Base-by-base conservation (phyloP, 148 eudicot genomes). In the Selenicereus undatus region DNA sequence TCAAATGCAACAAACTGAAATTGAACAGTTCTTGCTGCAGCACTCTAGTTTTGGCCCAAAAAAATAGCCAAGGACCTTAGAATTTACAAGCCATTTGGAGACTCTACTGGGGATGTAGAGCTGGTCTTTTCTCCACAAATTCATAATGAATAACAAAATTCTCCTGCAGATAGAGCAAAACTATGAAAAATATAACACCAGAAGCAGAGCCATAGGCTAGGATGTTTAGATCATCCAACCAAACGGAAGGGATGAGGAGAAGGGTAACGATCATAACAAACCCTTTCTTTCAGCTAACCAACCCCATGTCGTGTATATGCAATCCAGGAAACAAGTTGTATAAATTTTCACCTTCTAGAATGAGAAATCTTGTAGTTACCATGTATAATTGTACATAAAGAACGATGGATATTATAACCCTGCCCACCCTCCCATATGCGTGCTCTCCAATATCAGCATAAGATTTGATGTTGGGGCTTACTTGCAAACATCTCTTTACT, bases 291-390 rank as follows among this genome's bases (percentile, higher is more conserved):
- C 90, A 90, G 14, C 21, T 66, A 20, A 89, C 60, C 10, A 74
- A 71, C 11, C 79, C 42, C n/a, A 62, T 21, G 11, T 10, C 18
- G 22, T 1, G 13, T 2, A 77, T 11, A 17, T n/a, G 30, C 0
- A 58, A 11, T n/a, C 20, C 12, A 45, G 91, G 90, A 3, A 90
- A 81, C 78, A 90, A 22, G 39, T 83, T 86, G 2, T 77, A 56
- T 27, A 90, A 48, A 81, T 87, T 90, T 36, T 90, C 91, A 0
- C 91, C 93, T 77, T 87, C 93, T 0, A 90, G 77, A 24, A 90
- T 90, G 60, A 90, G 69, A 82, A 89, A 87, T 35, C 88, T 88
- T 3, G 84, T 86, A 5, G 85, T 88, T 0, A 87, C 88, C 42
- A 90, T 62, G 77, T 87, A 90, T 17, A 90, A 86, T 50, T 90